Base-by-base conservation (phyloP, 176 grass and related monocot species). In the Oryza meridionalis region DNA sequence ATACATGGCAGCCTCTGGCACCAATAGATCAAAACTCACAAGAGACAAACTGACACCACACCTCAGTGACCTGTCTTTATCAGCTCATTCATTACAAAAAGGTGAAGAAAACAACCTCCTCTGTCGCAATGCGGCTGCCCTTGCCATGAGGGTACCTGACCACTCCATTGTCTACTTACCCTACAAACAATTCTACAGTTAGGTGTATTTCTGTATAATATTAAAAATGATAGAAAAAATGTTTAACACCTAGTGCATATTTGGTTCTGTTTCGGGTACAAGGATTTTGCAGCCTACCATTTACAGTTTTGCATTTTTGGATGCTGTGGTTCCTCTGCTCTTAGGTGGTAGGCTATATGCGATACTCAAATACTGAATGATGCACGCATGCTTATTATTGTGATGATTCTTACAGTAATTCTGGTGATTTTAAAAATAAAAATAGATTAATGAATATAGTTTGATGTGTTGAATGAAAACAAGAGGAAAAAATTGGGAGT, bases 61-160 rank as follows among this genome's bases (percentile, higher is more conserved):
- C 59, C 33, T 27, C 2, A 62, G 9, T 16, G 17, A 58, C 45
- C 46, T 45, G 37, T 72, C 44, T 17, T 72, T n/a, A 29, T 78
- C 68, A 4, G 65, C 21, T 79, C 47, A 75, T 84, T 85, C n/a
- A 51, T 51, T 5, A 45, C 27, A 22, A 81, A 89, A 81, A 85
- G 82, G 22, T 9, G 71, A 25, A 51, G 77, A 81, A 51, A 64
- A 26, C 70, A 61, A 21, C 62, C 40, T 37, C 38, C 49, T 17
- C 7, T 19, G 81, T 75, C 62, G 7, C n/a, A 27, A 25, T 37
- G 69, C 46, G 38, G 21, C 49, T 81, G 82, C 87, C 77, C 70
- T 85, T 31, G 27, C 64, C 40, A 50, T 16, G 27, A 79, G 37
- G 70, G 1, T 22, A 64, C 49, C 61, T 19, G 55, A 26, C 31